Evolutionary conservation across 2,329 filamentous ascomycete genomes (phyloP).

Genomic region (Cadophora malorum): DNA sequence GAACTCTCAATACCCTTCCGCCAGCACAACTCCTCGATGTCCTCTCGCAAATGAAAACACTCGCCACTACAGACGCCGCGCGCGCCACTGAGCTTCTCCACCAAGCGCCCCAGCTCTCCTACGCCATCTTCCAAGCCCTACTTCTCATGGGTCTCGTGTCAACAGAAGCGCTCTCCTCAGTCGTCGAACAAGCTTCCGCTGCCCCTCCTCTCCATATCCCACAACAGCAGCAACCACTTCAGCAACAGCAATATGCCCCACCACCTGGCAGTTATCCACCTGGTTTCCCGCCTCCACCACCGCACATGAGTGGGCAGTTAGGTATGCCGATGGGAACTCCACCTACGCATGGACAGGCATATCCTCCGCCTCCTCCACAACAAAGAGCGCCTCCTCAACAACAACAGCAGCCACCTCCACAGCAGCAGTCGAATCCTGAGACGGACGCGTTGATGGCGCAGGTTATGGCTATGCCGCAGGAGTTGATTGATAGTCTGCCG

Average conservation of each 20-base stretch:
- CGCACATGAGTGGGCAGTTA: conserved; percentile 47
- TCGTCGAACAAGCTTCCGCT: conserved; percentile 66
- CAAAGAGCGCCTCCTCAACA: conserved; percentile 48
- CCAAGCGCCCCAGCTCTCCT: conserved; percentile 90
- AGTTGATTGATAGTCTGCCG: conserved; percentile 79
- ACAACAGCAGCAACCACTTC: conserved; percentile 32
- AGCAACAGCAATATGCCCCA: conserved; percentile 35
- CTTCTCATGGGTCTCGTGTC: conserved; percentile 93
- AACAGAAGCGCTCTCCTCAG: conserved; percentile 78
- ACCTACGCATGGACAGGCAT: conserved; percentile 51
- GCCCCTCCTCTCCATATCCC: conserved; percentile 50
- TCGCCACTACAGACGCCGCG: conserved; percentile 81
- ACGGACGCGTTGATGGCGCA: conserved; percentile 79
- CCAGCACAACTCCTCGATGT: conserved; percentile 91
- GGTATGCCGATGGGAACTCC: conserved; percentile 51
- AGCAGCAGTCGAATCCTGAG: conserved; percentile 56
- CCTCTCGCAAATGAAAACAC: conserved; percentile 89
- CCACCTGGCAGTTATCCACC: conserved; percentile 46
- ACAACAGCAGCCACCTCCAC: conserved; percentile 48
- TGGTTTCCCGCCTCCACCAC: conserved; percentile 48
- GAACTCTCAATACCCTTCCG: conserved; percentile 85
- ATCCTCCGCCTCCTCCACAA: conserved; percentile 36
- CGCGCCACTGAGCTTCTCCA: conserved; percentile 86
- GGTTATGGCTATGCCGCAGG: conserved; percentile 79
- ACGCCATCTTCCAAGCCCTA: conserved; percentile 93